A percentile compares a stretch with the other conserved stretches of the same genome.
Conservation (phyloP, 1,139 yeast species). For the Sugiyamaella xylanicola region DNA sequence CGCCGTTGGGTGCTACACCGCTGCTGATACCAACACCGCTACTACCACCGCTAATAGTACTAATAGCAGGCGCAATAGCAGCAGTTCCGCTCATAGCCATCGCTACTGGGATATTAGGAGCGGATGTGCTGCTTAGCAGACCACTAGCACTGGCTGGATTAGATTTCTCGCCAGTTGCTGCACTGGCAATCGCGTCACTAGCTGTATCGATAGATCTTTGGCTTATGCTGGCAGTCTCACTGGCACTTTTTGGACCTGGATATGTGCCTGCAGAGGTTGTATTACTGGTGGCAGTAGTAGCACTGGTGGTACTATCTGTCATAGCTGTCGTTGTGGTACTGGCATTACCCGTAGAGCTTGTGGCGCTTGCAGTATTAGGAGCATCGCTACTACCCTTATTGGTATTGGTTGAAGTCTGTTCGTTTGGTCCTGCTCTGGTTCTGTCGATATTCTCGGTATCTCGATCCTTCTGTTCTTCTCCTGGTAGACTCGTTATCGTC, state of each 20-base stretch:
- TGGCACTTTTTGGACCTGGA: neutral
- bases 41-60: conserved; percentile 4
- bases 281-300: conserved; percentile 16
- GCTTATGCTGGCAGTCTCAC: no score
- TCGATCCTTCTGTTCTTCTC: neutral
- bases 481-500: neutral
- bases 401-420: no score
- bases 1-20: neutral
- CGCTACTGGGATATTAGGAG: conserved; percentile 3
- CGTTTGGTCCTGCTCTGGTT: neutral
- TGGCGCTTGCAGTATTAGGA: conserved; percentile 4
- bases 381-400: no score
- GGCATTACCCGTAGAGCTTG: no score
- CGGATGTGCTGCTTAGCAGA: neutral
- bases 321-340: conserved; percentile 10
- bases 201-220: no score
- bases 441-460: neutral
- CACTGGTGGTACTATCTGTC: no score
- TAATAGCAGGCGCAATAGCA: conserved; percentile 5
- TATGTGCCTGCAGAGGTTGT: neutral
- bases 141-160: neutral
- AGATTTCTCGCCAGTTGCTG: no score
- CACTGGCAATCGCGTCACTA: no score
- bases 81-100: neutral
- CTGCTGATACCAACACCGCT: conserved; percentile 5